Conservation (phyloP, 139 green algal species). For the Chloropicon primus region DNA sequence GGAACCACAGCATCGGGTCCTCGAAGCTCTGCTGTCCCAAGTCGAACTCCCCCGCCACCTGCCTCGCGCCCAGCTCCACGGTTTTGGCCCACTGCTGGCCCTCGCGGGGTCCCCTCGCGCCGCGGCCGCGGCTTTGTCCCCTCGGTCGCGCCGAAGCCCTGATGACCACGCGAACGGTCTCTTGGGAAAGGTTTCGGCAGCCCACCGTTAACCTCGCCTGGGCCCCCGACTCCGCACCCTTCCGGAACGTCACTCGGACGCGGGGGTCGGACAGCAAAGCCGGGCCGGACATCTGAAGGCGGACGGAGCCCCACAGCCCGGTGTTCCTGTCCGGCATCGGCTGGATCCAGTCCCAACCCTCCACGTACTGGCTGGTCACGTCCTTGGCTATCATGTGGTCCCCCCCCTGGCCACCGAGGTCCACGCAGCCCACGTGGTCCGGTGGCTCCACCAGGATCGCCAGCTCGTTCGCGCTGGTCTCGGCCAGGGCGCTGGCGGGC, state of each 20-base stretch:
- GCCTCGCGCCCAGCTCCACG: not conserved
- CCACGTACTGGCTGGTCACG: constrained; percentile 25
- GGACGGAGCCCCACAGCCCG: constrained; percentile 22
- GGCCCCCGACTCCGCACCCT: not conserved
- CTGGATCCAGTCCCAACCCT: constrained; percentile 28
- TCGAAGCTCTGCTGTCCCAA: not conserved
- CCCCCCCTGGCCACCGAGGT: constrained; percentile 21
- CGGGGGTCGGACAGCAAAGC: constrained; percentile 15
- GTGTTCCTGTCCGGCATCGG: constrained; percentile 26
- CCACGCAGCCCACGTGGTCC: constrained; percentile 21
- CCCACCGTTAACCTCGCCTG: not conserved
- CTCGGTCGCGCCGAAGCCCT: too few relatives aligned
- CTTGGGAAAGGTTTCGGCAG: too few relatives aligned
- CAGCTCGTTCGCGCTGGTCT: constrained; percentile 10
- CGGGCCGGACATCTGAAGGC: constrained; percentile 18
- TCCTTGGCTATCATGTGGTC: constrained; percentile 30
- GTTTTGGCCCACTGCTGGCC: too few relatives aligned
- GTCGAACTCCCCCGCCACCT: not conserved
- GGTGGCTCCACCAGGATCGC: constrained; percentile 21
- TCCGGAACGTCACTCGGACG: constrained; percentile 9
- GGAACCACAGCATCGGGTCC: constrained; percentile 18
- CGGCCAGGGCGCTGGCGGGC: constrained; percentile 1
- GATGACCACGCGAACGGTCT: too few relatives aligned
- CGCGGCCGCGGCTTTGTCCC: too few relatives aligned
- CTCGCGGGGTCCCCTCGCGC: too few relatives aligned